These are phyloP conservation scores for Colletotrichum scovillei DNA, from an alignment of 2,329 filamentous ascomycete genomes.

Conservation along the genomic window DNA sequence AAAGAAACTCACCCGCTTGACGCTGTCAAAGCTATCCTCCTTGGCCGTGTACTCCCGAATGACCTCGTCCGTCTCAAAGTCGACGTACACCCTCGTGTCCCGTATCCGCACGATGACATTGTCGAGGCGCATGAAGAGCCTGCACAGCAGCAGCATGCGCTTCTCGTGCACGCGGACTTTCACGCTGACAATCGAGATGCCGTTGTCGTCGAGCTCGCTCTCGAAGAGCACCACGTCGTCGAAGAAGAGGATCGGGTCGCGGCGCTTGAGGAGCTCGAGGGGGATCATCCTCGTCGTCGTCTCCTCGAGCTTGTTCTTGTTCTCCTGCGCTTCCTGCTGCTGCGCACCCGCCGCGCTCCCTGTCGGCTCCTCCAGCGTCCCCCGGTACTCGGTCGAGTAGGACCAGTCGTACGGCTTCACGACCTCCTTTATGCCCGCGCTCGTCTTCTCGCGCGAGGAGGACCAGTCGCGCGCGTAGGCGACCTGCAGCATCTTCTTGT, in stretches of 20 bases:
- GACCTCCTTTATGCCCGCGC: conserved; percentile 90
- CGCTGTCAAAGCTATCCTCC: conserved; percentile 82
- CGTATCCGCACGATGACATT: conserved; percentile 88
- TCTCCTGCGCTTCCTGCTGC: neutral
- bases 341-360: neutral
- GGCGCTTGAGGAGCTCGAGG: conserved; percentile 84
- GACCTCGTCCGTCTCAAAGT: conserved; percentile 83
- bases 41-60: conserved; percentile 91
- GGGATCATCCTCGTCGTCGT: conserved; percentile 70
- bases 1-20: conserved; percentile 71
- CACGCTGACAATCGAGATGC: conserved; percentile 88
- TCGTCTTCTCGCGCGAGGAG: conserved; percentile 75
- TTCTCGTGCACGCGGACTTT: conserved; percentile 95
- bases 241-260: conserved; percentile 95
- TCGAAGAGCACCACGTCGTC: conserved; percentile 97
- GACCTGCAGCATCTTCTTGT: conserved; percentile 89
- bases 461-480: conserved; percentile 91
- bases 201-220: conserved; percentile 97
- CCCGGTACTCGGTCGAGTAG: conserved; percentile 89
- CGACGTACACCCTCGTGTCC: conserved; percentile 92
- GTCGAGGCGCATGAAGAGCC: conserved; percentile 94
- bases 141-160: conserved; percentile 83
- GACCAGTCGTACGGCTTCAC: conserved; percentile 99
- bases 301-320: neutral
- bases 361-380: conserved; percentile 64